Conservation (phyloP, 345 rosid genomes). For the Boechera retrofracta region DNA sequence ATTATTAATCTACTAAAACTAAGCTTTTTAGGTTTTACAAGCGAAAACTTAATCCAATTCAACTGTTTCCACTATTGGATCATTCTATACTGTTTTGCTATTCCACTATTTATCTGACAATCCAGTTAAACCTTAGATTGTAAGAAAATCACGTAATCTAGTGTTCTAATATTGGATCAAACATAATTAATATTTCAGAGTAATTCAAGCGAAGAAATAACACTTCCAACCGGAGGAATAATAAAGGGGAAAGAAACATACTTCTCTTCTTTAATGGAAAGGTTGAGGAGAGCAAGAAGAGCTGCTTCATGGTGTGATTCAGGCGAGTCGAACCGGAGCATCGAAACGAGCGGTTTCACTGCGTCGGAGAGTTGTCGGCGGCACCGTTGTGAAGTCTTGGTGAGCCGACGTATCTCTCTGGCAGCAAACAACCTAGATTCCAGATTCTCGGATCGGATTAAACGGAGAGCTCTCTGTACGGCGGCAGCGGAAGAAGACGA, state of each 20-base stretch:
- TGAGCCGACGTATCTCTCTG: constrained; percentile 81
- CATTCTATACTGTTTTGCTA: no score
- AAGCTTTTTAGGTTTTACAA: no score
- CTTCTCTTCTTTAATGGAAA: constrained; percentile 94
- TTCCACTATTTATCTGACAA: no score
- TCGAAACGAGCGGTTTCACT: constrained; percentile 72
- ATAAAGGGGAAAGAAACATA: constrained; percentile 34
- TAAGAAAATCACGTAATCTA: not conserved
- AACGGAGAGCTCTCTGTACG: no score
- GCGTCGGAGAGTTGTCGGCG: constrained; percentile 75
- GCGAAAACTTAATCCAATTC: no score
- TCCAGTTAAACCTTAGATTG: not conserved
- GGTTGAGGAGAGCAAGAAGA: constrained; percentile 88
- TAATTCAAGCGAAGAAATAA: not conserved
- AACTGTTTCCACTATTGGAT: no score
- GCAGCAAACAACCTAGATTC: constrained; percentile 75
- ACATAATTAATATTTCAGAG: not conserved
- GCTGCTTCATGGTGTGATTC: constrained; percentile 69
- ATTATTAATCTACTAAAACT: no score
- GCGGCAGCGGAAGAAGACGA: no score
- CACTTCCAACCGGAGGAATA: not conserved
- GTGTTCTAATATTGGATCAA: not conserved
- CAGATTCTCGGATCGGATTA: constrained; percentile 46
- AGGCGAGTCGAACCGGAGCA: constrained; percentile 59
- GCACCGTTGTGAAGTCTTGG: constrained; percentile 79